Conservation (phyloP, 345 rosid species). For the Rhodamnia argentea region DNA sequence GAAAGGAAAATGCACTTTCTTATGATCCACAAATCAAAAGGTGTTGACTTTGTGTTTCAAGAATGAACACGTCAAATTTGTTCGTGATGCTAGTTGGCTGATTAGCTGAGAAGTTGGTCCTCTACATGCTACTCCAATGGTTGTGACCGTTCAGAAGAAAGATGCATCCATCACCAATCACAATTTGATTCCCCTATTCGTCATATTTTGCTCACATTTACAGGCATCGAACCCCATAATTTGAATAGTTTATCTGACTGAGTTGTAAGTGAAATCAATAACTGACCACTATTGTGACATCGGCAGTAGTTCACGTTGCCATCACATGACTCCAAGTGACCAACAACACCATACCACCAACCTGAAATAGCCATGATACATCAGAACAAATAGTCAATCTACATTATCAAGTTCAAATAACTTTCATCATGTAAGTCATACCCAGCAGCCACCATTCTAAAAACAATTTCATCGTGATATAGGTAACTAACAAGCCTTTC, state of each 20-base stretch:
- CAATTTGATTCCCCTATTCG: background rate
- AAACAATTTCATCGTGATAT: background rate
- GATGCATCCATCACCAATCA: background rate
- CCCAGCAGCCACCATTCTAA: background rate
- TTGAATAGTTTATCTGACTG: background rate
- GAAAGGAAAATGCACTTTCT: conserved; percentile 8
- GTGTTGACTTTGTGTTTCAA: background rate
- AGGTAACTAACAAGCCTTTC: background rate
- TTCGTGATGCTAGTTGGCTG: background rate
- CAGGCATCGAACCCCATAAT: background rate
- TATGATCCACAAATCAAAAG: conserved; percentile 15
- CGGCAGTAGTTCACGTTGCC: conserved; percentile 54
- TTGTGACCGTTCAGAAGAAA: background rate
- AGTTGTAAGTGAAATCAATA: conserved; percentile 1
- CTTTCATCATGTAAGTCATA: background rate
- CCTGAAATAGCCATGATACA: conserved; percentile 29
- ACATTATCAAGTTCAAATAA: background rate
- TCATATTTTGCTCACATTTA: background rate
- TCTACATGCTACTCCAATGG: background rate
- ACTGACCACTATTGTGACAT: conserved; percentile 57
- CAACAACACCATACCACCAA: conserved; percentile 95
- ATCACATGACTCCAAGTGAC: conserved; percentile 81
- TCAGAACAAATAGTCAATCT: background rate
- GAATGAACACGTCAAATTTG: background rate
- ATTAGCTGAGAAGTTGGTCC: background rate